Evolutionary conservation across 345 rosid species (phyloP).

Genomic region (Chamaenerion angustifolium): DNA sequence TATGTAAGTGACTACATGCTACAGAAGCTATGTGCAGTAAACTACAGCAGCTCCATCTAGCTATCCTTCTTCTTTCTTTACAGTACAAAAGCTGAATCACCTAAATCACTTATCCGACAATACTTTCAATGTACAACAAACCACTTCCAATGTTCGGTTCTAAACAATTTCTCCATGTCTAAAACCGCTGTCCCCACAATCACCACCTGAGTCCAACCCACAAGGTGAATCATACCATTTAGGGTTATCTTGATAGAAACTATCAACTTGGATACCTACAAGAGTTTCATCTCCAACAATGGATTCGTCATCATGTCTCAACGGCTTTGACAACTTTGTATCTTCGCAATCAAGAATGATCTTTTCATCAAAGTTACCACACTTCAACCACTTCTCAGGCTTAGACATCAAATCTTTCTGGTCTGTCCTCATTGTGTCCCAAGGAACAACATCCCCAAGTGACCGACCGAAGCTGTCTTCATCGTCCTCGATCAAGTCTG

Average conservation of each 20-base stretch:
- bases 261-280: constrained; percentile 83
- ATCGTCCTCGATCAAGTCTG: constrained; percentile 75
- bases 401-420: constrained; percentile 66
- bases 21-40: too few relatives aligned
- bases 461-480: constrained; percentile 84
- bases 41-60: too few relatives aligned
- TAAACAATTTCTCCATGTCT: constrained; percentile 18
- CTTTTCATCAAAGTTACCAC: constrained; percentile 83
- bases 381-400: constrained; percentile 82
- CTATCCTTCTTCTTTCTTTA: too few relatives aligned
- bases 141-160: too few relatives aligned
- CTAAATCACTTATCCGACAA: too few relatives aligned
- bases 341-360: constrained; percentile 85
- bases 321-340: constrained; percentile 72
- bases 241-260: constrained; percentile 88
- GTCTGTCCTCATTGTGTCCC: constrained; percentile 68
- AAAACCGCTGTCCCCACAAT: constrained; percentile 78
- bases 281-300: constrained; percentile 84
- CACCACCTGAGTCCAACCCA: constrained; percentile 69
- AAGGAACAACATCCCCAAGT: constrained; percentile 83
- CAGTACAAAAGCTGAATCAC: too few relatives aligned
- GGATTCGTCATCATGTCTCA: constrained; percentile 65
- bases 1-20: too few relatives aligned
- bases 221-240: constrained; percentile 99
- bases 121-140: too few relatives aligned